phyloP scores from a whole-genome alignment of 192 early-diverging fungal genomes.

The Coemansia sp. region DNA sequence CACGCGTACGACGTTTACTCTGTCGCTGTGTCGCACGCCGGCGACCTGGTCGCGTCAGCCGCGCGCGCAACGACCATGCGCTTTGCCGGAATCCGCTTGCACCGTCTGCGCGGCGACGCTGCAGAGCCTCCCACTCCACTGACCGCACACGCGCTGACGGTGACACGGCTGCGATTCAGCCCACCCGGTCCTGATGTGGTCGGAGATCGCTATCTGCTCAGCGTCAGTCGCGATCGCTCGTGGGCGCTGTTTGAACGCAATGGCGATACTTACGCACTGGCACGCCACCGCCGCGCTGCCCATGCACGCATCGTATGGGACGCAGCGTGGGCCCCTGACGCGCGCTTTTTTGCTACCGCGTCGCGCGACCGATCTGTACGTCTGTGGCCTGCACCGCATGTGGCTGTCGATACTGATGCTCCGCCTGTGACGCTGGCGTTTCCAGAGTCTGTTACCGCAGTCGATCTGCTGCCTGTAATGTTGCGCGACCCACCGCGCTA shows the following conservation, averaged over 20 bases:
- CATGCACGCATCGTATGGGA: constrained; percentile 96
- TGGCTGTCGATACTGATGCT: not conserved
- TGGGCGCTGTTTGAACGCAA: constrained; percentile 77
- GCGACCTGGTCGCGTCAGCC: constrained; percentile 67
- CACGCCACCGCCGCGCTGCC: constrained; percentile 62
- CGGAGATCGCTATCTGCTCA: constrained; percentile 64
- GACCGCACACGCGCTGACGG: constrained; percentile 79
- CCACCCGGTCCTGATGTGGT: constrained; percentile 17
- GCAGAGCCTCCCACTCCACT: constrained; percentile 48
- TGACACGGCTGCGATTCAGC: constrained; percentile 82
- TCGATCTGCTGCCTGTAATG: constrained; percentile 65
- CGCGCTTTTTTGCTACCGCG: constrained; percentile 79
- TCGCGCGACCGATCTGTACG: constrained; percentile 92
- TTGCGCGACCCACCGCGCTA: constrained; percentile 50
- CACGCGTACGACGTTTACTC: constrained; percentile 91
- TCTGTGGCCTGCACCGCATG: constrained; percentile 60
- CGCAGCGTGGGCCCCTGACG: constrained; percentile 78
- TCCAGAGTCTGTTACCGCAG: constrained; percentile 77
- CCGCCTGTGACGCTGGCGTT: constrained; percentile 67
- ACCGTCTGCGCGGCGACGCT: constrained; percentile 1
- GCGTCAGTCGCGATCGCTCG: constrained; percentile 82
- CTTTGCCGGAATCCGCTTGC: constrained; percentile 44
- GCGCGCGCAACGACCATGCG: constrained; percentile 33
- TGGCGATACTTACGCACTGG: constrained; percentile 58
- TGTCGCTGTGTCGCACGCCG: constrained; percentile 70